phyloP scores from a whole-genome alignment of 2,329 filamentous ascomycete species.

The Cercospora nicotianae region DNA sequence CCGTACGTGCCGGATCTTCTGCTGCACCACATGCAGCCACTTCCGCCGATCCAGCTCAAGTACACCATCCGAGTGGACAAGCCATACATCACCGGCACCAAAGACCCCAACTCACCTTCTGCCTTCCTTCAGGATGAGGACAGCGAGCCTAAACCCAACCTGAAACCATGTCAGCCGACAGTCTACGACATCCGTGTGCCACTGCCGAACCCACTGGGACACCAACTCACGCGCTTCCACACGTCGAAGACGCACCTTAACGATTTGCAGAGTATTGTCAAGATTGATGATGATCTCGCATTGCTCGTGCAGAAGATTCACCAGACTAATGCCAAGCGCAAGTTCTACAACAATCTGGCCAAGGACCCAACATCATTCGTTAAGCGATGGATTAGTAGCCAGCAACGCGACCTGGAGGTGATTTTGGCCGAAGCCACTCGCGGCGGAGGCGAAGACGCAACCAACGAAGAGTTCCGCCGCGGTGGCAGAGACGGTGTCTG shows the following conservation, averaged over 20 bases:
- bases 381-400: slow-evolving; percentile 82
- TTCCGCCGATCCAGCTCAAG: slow-evolving; percentile 77
- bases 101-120: slow-evolving; percentile 63
- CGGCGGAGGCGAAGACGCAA: slow-evolving; percentile 51
- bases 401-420: slow-evolving; percentile 86
- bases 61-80: slow-evolving; percentile 93
- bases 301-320: slow-evolving; percentile 78
- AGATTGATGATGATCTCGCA: slow-evolving; percentile 82
- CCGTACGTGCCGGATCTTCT: slow-evolving; percentile 79
- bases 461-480: slow-evolving; percentile 68
- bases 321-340: slow-evolving; percentile 84
- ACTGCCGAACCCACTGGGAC: slow-evolving; percentile 77
- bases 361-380: slow-evolving; percentile 83
- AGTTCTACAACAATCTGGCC: slow-evolving; percentile 76
- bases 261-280: slow-evolving; percentile 72
- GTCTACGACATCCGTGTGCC: slow-evolving; percentile 85
- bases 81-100: slow-evolving; percentile 54
- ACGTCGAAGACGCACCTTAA: slow-evolving; percentile 51
- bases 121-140: slow-evolving; percentile 33
- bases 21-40: slow-evolving; percentile 68
- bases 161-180: slow-evolving; percentile 65
- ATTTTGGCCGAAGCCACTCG: slow-evolving; percentile 78
- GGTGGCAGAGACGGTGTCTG: slow-evolving; percentile 63
- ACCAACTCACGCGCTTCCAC: slow-evolving; percentile 56
- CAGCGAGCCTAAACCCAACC: slow-evolving; percentile 13